Evolutionary conservation across 345 rosid species (phyloP).

Genomic region (Reutealis trisperma): DNA sequence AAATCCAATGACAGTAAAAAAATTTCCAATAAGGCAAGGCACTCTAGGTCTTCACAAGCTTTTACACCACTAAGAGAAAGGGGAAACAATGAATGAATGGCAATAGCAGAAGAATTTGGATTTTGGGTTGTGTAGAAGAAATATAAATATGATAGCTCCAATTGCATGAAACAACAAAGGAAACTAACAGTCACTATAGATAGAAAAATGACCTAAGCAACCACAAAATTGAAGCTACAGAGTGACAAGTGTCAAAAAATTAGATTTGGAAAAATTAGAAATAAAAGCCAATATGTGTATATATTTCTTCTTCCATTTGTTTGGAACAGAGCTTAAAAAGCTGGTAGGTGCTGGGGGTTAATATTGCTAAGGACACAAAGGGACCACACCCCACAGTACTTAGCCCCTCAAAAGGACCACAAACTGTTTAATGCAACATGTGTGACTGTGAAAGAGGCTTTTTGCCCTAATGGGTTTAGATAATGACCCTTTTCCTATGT

Average conservation of each 20-base stretch:
- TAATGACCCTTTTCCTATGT: conserved; percentile 4
- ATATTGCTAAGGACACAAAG: neutral
- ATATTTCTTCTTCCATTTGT: neutral
- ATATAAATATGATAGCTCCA: neutral
- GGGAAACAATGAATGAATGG: neutral
- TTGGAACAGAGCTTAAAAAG: neutral
- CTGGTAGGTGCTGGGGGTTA: conserved; percentile 15
- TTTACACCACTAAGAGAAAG: no score
- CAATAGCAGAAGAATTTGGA: neutral
- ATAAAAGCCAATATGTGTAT: neutral
- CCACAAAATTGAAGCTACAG: no score
- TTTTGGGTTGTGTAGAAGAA: neutral
- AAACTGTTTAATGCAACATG: conserved; percentile 4
- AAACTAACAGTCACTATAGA: neutral
- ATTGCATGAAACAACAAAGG: neutral
- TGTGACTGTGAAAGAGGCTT: neutral
- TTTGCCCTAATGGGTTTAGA: conserved; percentile 15
- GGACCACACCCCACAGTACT: conserved; percentile 15
- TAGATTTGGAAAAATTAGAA: neutral
- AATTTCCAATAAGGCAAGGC: neutral
- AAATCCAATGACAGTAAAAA: conserved; percentile 1
- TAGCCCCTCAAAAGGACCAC: conserved; percentile 21
- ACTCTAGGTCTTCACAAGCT: no score
- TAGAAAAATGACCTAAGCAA: neutral
- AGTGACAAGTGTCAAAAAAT: neutral